Base-by-base conservation (phyloP, 495 filamentous ascomycete species). In the Bathelium albidoporum region DNA sequence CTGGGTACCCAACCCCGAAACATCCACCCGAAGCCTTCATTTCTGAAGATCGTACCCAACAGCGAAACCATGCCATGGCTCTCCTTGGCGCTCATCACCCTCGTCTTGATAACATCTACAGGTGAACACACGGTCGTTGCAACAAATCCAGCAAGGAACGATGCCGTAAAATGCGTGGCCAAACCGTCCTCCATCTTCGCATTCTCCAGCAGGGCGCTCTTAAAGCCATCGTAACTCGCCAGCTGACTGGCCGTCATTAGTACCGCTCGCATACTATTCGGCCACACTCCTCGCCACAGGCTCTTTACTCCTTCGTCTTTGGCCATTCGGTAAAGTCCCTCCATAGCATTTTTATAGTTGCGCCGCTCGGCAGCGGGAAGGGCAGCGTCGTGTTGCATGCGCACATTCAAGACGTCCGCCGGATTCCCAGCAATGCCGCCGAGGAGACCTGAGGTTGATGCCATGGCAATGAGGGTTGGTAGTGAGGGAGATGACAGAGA, bases 1-100 rank as follows among this genome's bases (percentile, higher is more conserved):
- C 90, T 94, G 11, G 94, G 94, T 52, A 96, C 87, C 94, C 94
- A 98, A n/a, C 94, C 94, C 71, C 87, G 87, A 75, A 97, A 97
- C 82, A 91, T 89, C 94, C 94, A 98, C 1, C 78, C 73, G 53
- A 89, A 73, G 31, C 93, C 93, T 73, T 98, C 92, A 60, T 84
- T 81, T 66, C 80, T 83, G 65, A 85, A 86, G 32, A 92, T 88
- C 43, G 90, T 86, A 45, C 63, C 63, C 29, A 77, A 53, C 16
- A 77, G 61, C 11, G 26, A 41, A 1, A 68, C 28, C 16, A 79
- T 16, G 10, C 69, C 45, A 80, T 84, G 61, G 77, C 79, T 64
- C 71, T 76, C 69, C 32, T 80, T 80, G 2, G 89, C 83, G 59
- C 82, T 88, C 94, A 98, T 98, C 34, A 97, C 83, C 1, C 94